phyloP scores from a whole-genome alignment of 768 basidiomycete species.

The Daedaleopsis nitida region DNA sequence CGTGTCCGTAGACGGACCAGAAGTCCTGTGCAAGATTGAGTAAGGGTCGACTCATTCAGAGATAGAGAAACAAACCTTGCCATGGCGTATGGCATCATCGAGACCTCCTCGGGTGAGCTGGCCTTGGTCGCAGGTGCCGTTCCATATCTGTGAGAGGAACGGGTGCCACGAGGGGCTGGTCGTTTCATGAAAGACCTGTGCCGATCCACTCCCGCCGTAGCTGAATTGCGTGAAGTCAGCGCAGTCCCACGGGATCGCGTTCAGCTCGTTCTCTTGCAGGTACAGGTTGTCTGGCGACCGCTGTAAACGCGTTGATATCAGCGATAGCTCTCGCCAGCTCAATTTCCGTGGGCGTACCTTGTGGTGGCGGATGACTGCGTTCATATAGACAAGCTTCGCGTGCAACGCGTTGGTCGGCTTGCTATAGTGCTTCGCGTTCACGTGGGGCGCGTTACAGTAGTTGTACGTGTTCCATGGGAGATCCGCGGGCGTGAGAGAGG shows the following conservation, averaged over 20 bases:
- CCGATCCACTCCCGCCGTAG: constrained; percentile 37
- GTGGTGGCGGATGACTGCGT: constrained; percentile 48
- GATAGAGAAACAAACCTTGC: constrained; percentile 32
- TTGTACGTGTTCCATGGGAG: constrained; percentile 55
- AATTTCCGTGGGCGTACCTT: constrained; percentile 37
- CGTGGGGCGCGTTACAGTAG: constrained; percentile 54
- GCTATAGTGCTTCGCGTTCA: constrained; percentile 41
- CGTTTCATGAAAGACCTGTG: constrained; percentile 43
- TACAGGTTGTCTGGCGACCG: constrained; percentile 53
- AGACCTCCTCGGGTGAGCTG: constrained; percentile 49
- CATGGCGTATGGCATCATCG: constrained; percentile 44
- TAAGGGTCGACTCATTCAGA: not conserved
- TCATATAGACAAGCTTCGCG: constrained; percentile 43
- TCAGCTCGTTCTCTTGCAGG: constrained; percentile 43
- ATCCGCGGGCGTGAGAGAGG: constrained; percentile 42
- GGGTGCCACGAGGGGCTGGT: constrained; percentile 44
- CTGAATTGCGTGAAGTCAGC: constrained; percentile 39
- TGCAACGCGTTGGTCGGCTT: constrained; percentile 29
- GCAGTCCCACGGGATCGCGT: constrained; percentile 44
- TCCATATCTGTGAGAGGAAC: constrained; percentile 45
- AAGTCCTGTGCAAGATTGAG: constrained; percentile 39
- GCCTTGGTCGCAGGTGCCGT: constrained; percentile 50
- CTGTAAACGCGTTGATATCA: constrained; percentile 26
- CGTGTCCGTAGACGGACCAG: constrained; percentile 44
- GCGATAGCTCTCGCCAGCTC: not conserved